These are phyloP conservation scores for Chaetomidium leptoderma DNA, from an alignment of 495 filamentous ascomycete species.

Conservation along the genomic window DNA sequence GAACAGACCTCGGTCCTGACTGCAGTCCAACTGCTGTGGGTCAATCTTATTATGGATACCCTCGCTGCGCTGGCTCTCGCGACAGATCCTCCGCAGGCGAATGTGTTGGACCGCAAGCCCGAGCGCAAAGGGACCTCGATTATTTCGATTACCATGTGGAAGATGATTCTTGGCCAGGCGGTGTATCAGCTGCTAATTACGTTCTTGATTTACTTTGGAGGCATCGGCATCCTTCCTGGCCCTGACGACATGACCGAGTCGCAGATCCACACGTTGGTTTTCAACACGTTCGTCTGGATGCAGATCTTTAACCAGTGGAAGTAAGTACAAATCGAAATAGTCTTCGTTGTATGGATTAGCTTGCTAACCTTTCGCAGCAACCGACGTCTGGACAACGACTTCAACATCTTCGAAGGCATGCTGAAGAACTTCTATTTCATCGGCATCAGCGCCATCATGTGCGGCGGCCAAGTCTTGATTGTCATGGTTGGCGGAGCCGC, in stretches of 20 bases:
- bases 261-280: constrained; percentile 69
- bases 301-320: constrained; percentile 96
- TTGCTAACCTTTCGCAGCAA: constrained; percentile 50
- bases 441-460: constrained; percentile 74
- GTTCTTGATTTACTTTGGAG: constrained; percentile 73
- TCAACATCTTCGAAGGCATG: constrained; percentile 86
- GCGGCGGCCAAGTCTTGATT: constrained; percentile 75
- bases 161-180: constrained; percentile 88
- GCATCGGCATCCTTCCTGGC: constrained; percentile 54
- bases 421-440: constrained; percentile 76
- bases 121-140: constrained; percentile 71
- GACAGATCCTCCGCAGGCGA: constrained; percentile 75
- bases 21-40: constrained; percentile 85
- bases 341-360: background rate
- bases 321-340: constrained; percentile 44
- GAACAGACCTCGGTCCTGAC: constrained; percentile 68
- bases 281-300: constrained; percentile 97
- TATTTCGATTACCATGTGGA: constrained; percentile 87
- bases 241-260: constrained; percentile 35
- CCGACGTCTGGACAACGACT: constrained; percentile 78
- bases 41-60: constrained; percentile 93
- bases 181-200: constrained; percentile 77
- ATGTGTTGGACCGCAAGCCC: constrained; percentile 78
- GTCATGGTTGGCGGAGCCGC: constrained; percentile 69
- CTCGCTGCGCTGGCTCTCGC: constrained; percentile 83